phyloP scores from a whole-genome alignment of 78 protist species.

The Dictyostelium firmibasis region DNA sequence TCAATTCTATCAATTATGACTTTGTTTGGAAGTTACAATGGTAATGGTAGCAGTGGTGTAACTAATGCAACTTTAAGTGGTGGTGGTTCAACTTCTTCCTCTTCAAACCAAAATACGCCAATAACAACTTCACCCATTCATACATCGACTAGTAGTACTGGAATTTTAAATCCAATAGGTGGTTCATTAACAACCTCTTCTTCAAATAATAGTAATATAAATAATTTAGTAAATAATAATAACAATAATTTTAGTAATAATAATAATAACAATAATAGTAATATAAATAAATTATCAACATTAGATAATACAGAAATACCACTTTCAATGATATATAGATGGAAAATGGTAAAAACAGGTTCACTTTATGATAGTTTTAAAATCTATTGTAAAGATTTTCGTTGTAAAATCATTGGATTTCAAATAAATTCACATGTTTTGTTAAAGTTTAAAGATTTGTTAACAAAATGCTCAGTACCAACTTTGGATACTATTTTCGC shows the following conservation, averaged over 20 bases:
- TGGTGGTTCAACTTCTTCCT: neutral
- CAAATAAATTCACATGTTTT: conserved; percentile 16
- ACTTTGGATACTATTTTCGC: conserved; percentile 31
- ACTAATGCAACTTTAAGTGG: neutral
- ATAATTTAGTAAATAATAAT: neutral
- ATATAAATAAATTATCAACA: conserved; percentile 1
- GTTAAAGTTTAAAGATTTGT: conserved; percentile 2
- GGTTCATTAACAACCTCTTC: neutral
- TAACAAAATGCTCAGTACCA: conserved; percentile 16
- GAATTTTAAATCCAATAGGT: neutral
- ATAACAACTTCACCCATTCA: conserved; percentile 23
- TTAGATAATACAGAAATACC: conserved; percentile 65
- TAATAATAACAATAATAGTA: neutral
- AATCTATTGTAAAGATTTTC: conserved; percentile 71
- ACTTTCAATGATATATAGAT: conserved; percentile 39
- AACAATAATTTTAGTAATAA: neutral
- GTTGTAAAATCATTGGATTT: conserved; percentile 69
- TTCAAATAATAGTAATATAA: neutral
- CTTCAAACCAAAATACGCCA: neutral
- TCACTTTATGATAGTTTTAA: conserved; percentile 32
- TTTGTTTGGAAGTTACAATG: neutral
- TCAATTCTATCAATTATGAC: neutral
- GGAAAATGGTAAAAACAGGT: conserved; percentile 62
- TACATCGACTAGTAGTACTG: neutral
- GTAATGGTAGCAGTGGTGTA: neutral